Base-by-base conservation (phyloP, 306 rosid genomes). In the Begonia fuchsioides region DNA sequence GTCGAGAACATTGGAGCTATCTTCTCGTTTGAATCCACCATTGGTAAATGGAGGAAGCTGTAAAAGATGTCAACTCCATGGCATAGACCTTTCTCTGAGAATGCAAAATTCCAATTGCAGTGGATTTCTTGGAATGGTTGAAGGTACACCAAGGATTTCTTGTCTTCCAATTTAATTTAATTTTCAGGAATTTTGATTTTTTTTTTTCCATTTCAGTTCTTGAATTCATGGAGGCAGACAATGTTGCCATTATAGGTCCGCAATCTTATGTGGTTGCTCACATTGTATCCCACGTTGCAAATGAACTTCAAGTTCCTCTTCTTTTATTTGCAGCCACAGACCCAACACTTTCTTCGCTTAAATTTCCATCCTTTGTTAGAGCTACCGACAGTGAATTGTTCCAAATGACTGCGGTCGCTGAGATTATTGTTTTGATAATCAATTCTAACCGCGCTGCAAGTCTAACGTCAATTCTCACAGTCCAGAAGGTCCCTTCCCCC, bases 401-500 rank as follows among this genome's bases (percentile, higher is more conserved):
- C 44, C 94, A 92, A 66, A 92, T 92, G 98, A 32, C 67, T 39
- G 98, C 95, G 3, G 76, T 92, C 44, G 82, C 95, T 51, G 86
- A 92, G 54, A 53, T 82, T 13, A 72, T 85, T 59, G 98, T 90
- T 53, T 76, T 90, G 85, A 90, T 90, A 51, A 75, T 90, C 56
- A 90, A 74, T 64, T 90, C 95, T 38, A 90, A 95, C 74, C 85
- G 81, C 81, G 82, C 98, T 12, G 98, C 98, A n/a, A 90, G 98
- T 73, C 78, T 85, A 69, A 82, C 98, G 50, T 90, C 98, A 63
- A 81, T 90, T 69, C 94, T 90, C 65, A 90, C 98, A 48, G 95
- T 90, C 70, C 95, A 90, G 65, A 76, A 73, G 55, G 70, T 90
- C 52, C 77, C 59, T 67, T 90, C 94, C 53, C 72, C 68, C 39